Conservation (phyloP, 768 basidiomycete genomes). For the Chalciporus sphaerocephalus region DNA sequence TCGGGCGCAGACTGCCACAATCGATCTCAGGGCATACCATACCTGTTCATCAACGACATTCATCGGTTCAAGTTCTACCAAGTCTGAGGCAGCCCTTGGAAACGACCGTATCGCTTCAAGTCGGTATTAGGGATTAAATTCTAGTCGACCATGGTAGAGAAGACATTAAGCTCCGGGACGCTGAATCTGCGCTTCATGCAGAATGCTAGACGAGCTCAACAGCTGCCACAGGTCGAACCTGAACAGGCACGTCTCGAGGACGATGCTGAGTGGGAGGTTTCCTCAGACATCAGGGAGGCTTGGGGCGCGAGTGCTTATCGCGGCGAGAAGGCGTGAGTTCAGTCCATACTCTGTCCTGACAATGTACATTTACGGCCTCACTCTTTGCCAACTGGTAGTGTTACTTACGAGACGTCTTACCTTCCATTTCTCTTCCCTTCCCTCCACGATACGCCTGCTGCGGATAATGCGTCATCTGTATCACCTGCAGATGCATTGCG, state of each 20-base stretch:
- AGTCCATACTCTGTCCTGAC: constrained; percentile 11
- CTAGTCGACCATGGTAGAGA: constrained; percentile 32
- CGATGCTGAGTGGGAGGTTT: constrained; percentile 62
- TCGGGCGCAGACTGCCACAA: background rate
- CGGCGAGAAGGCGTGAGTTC: constrained; percentile 26
- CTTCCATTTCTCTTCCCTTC: constrained; percentile 59
- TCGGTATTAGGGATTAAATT: too few species aligned
- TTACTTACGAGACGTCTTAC: constrained; percentile 59
- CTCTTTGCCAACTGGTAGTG: constrained; percentile 16
- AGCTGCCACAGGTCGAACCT: constrained; percentile 44
- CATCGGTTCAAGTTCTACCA: background rate
- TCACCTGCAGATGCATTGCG: constrained; percentile 20
- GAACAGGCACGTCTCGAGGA: constrained; percentile 56
- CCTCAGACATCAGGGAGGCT: constrained; percentile 47
- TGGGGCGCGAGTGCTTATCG: constrained; percentile 39
- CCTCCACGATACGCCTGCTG: constrained; percentile 22
- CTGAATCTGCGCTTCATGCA: constrained; percentile 71
- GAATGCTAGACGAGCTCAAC: constrained; percentile 56
- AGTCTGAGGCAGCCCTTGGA: background rate
- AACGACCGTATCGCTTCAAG: too few species aligned
- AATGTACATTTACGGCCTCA: constrained; percentile 18
- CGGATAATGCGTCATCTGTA: constrained; percentile 19
- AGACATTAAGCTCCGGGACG: constrained; percentile 59
- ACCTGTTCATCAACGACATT: background rate
- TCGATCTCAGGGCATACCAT: background rate